A percentile compares a stretch with the other conserved stretches of the same genome.
These are phyloP conservation scores for Lasiodiplodia theobromae DNA, from an alignment of 2,329 filamentous ascomycete species.

Conservation along the genomic window DNA sequence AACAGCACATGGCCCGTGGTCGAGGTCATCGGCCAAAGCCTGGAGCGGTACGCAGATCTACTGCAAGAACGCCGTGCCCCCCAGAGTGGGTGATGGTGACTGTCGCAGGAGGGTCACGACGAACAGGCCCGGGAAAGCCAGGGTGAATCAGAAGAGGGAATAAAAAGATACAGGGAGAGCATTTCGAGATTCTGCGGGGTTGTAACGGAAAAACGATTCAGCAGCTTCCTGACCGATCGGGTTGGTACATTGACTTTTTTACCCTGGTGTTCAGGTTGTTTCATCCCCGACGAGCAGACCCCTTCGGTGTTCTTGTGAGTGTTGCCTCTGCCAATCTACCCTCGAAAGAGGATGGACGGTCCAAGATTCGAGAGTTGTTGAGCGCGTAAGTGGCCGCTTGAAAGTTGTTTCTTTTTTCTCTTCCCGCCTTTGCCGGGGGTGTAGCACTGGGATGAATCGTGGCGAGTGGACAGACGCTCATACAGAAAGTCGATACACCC, in stretches of 20 bases:
- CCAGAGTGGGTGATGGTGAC: neutral
- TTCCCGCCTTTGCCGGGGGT: neutral
- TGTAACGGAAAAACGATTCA: neutral
- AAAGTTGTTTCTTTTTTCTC: neutral
- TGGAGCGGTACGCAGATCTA: slow-evolving; percentile 14
- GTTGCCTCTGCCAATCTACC: neutral
- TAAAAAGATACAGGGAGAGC: too few relatives aligned
- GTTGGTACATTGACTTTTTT: neutral
- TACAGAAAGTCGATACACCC: too few relatives aligned
- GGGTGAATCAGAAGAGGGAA: too few relatives aligned
- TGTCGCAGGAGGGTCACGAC: too few relatives aligned
- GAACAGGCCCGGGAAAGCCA: too few relatives aligned
- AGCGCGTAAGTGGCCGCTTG: neutral
- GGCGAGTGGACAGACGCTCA: neutral
- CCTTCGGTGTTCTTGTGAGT: neutral
- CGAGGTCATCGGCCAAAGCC: slow-evolving; percentile 12
- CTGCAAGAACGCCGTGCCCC: slow-evolving; percentile 6
- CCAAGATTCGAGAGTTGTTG: neutral
- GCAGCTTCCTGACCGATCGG: neutral
- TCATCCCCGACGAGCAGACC: neutral
- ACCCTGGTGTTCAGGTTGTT: too few relatives aligned
- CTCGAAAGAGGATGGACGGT: neutral
- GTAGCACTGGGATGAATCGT: neutral
- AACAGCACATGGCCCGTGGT: slow-evolving; percentile 17
- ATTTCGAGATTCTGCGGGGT: too few relatives aligned